A percentile compares a stretch with the other conserved stretches of the same genome.
Conservation (phyloP, 495 filamentous ascomycete species). For the Xylaria longipes region DNA sequence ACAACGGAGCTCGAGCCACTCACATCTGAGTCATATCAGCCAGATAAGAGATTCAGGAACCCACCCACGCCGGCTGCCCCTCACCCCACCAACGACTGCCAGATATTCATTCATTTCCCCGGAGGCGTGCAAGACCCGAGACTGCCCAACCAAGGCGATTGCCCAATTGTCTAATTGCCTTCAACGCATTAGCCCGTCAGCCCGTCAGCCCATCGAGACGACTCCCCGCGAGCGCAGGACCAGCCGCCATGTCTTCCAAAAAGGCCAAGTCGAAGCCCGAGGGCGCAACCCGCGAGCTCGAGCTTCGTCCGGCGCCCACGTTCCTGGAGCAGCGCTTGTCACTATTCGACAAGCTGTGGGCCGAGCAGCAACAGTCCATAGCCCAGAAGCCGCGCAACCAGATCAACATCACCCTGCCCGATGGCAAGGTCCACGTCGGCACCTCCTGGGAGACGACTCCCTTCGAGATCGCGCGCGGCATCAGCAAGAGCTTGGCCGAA, state of each 20-base stretch:
- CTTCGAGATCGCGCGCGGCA: constrained; percentile 66
- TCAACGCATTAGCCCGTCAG: no score
- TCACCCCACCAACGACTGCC: constrained; percentile 15
- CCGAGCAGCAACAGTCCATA: constrained; percentile 76
- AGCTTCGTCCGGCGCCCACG: constrained; percentile 72
- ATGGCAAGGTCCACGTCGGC: constrained; percentile 66
- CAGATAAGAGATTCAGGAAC: constrained; percentile 6
- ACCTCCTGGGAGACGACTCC: constrained; percentile 78
- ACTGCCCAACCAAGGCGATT: constrained; percentile 4
- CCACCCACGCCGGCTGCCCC: background rate
- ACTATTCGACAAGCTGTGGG: constrained; percentile 87
- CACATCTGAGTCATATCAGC: constrained; percentile 6
- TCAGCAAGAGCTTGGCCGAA: constrained; percentile 74
- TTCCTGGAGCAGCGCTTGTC: constrained; percentile 83
- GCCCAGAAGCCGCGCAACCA: constrained; percentile 67
- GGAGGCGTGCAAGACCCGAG: background rate
- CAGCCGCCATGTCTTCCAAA: constrained; percentile 38
- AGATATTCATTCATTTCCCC: constrained; percentile 15
- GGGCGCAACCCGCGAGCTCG: constrained; percentile 50
- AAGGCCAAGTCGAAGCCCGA: constrained; percentile 53
- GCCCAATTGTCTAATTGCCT: background rate
- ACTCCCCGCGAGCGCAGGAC: background rate
- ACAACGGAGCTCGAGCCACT: constrained; percentile 15
- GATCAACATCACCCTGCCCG: constrained; percentile 69
- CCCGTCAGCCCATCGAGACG: background rate